phyloP scores from a whole-genome alignment of 345 rosid genomes.

The Heritiera fomes region DNA sequence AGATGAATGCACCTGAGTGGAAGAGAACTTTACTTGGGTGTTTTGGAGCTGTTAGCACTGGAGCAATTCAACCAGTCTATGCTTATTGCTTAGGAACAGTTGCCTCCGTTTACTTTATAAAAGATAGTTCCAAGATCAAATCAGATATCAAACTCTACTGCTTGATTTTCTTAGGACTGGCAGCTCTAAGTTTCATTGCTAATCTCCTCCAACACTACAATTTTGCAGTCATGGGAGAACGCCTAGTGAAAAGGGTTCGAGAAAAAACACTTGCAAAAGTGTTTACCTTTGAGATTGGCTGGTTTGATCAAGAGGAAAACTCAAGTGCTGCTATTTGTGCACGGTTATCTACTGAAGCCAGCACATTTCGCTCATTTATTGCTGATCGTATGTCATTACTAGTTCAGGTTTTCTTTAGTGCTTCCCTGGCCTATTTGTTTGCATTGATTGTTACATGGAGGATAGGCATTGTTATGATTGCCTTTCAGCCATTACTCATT shows the following conservation, averaged over 20 bases:
- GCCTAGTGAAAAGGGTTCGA: constrained; percentile 41
- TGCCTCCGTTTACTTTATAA: constrained; percentile 41
- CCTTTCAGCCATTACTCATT: constrained; percentile 48
- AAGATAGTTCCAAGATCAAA: constrained; percentile 35
- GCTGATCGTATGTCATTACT: constrained; percentile 44
- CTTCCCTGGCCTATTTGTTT: constrained; percentile 35
- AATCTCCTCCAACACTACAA: constrained; percentile 52
- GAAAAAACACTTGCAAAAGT: constrained; percentile 38
- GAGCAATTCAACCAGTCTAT: constrained; percentile 39
- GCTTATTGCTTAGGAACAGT: constrained; percentile 47
- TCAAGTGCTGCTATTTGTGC: constrained; percentile 50
- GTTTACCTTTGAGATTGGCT: constrained; percentile 48
- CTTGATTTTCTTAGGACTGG: constrained; percentile 43
- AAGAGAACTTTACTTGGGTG: constrained; percentile 43
- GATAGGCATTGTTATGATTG: constrained; percentile 46
- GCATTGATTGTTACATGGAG: constrained; percentile 45
- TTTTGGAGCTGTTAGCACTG: constrained; percentile 41
- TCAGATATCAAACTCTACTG: constrained; percentile 33
- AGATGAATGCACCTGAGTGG: constrained; percentile 51
- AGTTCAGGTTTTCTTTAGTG: constrained; percentile 43
- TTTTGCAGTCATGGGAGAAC: constrained; percentile 51
- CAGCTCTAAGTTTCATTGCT: constrained; percentile 36
- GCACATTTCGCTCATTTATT: constrained; percentile 42
- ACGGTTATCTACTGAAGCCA: constrained; percentile 41
- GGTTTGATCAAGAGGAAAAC: constrained; percentile 57